Percentiles rank a stretch among this genome's conserved stretches.
Conservation (phyloP, 2,329 filamentous ascomycete species). For the Aspergillus versicolor region DNA sequence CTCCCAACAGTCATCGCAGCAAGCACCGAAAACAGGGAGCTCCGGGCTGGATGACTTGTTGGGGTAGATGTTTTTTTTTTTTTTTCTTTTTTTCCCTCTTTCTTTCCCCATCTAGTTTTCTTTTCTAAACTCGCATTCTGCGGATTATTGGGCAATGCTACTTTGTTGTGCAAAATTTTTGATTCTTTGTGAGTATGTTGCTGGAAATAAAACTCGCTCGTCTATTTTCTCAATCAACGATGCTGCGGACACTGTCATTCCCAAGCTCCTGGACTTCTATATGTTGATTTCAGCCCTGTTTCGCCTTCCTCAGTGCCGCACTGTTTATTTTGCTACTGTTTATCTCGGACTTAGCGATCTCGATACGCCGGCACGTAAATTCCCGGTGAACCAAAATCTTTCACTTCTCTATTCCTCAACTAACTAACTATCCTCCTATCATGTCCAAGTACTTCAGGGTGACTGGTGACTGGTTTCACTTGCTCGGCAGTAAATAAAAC, state of each 20-base stretch:
- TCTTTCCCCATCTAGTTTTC: neutral
- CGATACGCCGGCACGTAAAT: no score
- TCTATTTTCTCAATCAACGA: neutral
- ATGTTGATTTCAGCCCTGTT: no score
- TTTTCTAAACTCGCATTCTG: slow-evolving; percentile 7
- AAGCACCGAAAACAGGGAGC: slow-evolving; percentile 32
- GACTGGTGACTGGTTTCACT: no score
- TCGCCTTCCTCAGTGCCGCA: no score
- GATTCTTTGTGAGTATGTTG: slow-evolving; percentile 2
- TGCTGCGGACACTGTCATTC: slow-evolving; percentile 3
- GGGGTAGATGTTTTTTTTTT: slow-evolving; percentile 26
- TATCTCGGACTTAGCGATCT: no score
- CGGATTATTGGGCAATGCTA: slow-evolving; percentile 6
- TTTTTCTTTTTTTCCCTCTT: neutral
- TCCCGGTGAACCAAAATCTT: no score
- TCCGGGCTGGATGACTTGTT: slow-evolving; percentile 43
- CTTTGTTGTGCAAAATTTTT: slow-evolving; percentile 2
- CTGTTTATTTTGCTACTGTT: neutral
- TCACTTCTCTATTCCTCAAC: no score
- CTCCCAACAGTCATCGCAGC: slow-evolving; percentile 30
- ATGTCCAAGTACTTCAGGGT: no score
- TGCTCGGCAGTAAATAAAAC: no score
- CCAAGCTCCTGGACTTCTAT: neutral
- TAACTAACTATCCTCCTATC: no score
- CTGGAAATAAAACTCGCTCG: slow-evolving; percentile 9